Evolutionary conservation across 2,329 filamentous ascomycete species (phyloP), one percentile per base, ranked within the genome.

Genomic region (Sporothrix brunneoviolacea): DNA sequence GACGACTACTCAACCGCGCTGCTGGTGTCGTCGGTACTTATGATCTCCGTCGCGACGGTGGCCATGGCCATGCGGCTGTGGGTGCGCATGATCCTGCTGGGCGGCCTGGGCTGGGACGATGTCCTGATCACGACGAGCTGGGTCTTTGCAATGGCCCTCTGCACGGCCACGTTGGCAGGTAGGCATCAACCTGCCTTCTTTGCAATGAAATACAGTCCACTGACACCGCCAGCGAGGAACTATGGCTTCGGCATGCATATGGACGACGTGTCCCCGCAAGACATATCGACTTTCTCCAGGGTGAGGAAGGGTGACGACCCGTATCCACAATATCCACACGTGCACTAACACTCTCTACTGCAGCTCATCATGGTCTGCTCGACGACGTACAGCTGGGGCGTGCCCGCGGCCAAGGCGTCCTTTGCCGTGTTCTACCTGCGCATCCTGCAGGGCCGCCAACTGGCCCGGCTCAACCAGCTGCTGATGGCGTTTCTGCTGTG

Each of bases 351-450:
- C 15, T 19, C 16, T 15, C 7, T 9, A n/a, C 9, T 12, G 4
- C 15, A 48, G 46, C 10, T 47, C 2, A 43, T 47, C 8, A 43
- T 52, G 7, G 18, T 50, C 37, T 43, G 32, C 16, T 52, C 53
- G 30, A 39, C 35, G 0, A 27, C 28, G 7, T 54, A 45, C 41
- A 56, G 53, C 30, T 46, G 36, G 22, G 45, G 48, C 13, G 38
- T 54, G 8, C 22, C 41, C 4, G 32, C 38, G n/a, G 54, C 42
- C 37, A 56, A 56, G 44, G 47, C 38, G 2, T 50, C 54, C n/a
- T 56, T 51, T 13, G 49, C 52, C 10, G 28, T 50, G 13, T 19
- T 56, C 32, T 56, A 53, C 13, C 28, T 56, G n/a, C 46, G 45
- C 22, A 41, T 56, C 18, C 22, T 56, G 4, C 41, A 47, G 12